Evolutionary conservation across 441 rosid species (phyloP).

Genomic region (Erysimum cheiri): DNA sequence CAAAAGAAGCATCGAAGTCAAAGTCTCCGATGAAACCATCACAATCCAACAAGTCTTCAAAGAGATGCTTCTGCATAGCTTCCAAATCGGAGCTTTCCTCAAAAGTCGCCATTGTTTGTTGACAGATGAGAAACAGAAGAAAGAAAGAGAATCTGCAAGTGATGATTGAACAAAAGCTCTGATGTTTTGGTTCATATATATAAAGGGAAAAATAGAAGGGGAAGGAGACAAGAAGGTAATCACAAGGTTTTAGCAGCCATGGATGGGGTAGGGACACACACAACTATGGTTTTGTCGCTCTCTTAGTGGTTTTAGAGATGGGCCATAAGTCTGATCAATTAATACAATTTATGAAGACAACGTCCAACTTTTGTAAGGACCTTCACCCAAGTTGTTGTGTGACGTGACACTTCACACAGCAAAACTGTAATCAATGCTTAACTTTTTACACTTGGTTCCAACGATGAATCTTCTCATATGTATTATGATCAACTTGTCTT

Average conservation of each 20-base stretch:
- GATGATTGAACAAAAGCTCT: conserved; percentile 35
- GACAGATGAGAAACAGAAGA: background rate
- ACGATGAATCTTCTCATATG: conserved; percentile 30
- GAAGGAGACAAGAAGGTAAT: conserved; percentile 40
- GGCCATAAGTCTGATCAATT: conserved; percentile 19
- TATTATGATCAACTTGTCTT: conserved; percentile 31
- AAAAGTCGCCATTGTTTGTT: conserved; percentile 40
- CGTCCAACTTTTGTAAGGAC: conserved; percentile 39
- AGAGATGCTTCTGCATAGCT: conserved; percentile 54
- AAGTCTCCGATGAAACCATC: conserved; percentile 52
- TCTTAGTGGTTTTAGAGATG: conserved; percentile 35
- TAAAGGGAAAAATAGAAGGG: conserved; percentile 24
- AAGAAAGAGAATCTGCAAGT: conserved; percentile 24
- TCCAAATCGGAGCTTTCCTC: conserved; percentile 55
- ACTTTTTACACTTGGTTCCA: conserved; percentile 26
- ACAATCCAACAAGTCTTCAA: conserved; percentile 54
- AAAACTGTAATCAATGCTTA: conserved; percentile 16
- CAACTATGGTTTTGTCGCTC: conserved; percentile 41
- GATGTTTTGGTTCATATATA: conserved; percentile 27
- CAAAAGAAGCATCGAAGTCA: conserved; percentile 46
- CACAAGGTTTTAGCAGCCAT: conserved; percentile 40
- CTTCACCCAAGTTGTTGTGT: conserved; percentile 37
- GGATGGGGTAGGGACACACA: conserved; percentile 40
- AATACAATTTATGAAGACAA: conserved; percentile 43
- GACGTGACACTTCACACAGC: conserved; percentile 34